A percentile compares a stretch with the other conserved stretches of the same genome.
These are phyloP conservation scores for Globisporangium cederbergense DNA, from an alignment of 352 stramenopile species.

Conservation along the genomic window DNA sequence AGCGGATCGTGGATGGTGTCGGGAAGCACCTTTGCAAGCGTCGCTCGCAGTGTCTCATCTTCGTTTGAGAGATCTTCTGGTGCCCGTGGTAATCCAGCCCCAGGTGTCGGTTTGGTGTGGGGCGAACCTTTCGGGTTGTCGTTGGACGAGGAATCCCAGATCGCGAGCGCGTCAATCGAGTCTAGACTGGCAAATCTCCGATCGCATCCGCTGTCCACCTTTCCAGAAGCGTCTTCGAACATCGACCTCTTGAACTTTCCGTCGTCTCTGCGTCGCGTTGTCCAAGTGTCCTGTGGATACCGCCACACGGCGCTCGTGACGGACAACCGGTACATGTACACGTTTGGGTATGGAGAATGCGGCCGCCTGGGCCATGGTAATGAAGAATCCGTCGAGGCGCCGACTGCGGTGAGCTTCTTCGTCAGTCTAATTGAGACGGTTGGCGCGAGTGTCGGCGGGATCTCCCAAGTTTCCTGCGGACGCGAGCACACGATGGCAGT, in stretches of 20 bases:
- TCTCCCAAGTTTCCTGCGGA: slow-evolving; percentile 63
- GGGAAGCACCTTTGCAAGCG: slow-evolving; percentile 19
- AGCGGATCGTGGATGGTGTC: slow-evolving; percentile 37
- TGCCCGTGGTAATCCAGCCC: slow-evolving; percentile 18
- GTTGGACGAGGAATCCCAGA: slow-evolving; percentile 51
- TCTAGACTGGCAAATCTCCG: slow-evolving; percentile 21
- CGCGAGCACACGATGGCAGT: slow-evolving; percentile 87
- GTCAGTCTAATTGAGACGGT: slow-evolving; percentile 38
- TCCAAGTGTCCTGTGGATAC: slow-evolving; percentile 75
- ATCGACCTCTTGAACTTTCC: slow-evolving; percentile 46
- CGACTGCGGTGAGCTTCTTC: slow-evolving; percentile 57
- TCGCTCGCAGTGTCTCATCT: background rate
- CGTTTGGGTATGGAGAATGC: slow-evolving; percentile 80
- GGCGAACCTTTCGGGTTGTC: slow-evolving; percentile 57
- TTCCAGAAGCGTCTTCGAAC: background rate
- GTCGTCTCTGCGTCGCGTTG: slow-evolving; percentile 44
- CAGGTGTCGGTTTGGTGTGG: slow-evolving; percentile 61
- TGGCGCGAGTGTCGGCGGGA: slow-evolving; percentile 29
- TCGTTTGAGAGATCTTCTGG: background rate
- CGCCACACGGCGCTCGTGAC: slow-evolving; percentile 74
- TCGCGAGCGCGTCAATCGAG: slow-evolving; percentile 15
- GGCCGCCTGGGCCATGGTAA: slow-evolving; percentile 69
- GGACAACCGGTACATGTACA: slow-evolving; percentile 61
- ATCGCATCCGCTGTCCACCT: background rate
- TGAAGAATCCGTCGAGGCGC: slow-evolving; percentile 42